Evolutionary conservation across 2,329 filamentous ascomycete species (phyloP).

Genomic region (Colletotrichum scovillei): DNA sequence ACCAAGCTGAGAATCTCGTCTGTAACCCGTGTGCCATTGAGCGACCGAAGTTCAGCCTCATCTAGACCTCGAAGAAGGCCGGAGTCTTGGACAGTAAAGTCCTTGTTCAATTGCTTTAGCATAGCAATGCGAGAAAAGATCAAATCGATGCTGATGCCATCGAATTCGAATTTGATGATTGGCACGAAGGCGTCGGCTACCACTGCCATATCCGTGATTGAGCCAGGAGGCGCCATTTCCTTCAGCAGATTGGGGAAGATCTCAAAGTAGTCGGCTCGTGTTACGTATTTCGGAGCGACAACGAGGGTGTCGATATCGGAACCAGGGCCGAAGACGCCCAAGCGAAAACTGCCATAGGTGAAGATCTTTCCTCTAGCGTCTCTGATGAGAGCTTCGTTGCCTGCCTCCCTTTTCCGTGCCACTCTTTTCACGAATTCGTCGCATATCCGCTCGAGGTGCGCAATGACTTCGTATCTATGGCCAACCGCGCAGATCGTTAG

Average conservation of each 20-base stretch:
- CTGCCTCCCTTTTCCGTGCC: conserved; percentile 75
- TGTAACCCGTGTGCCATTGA: conserved; percentile 95
- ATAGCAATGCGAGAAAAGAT: conserved; percentile 84
- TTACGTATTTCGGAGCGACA: conserved; percentile 89
- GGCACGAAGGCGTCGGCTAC: conserved; percentile 94
- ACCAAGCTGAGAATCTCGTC: conserved; percentile 92
- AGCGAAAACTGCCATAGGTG: conserved; percentile 93
- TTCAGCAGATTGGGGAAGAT: conserved; percentile 85
- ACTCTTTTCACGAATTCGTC: conserved; percentile 89
- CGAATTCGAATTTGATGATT: conserved; percentile 96
- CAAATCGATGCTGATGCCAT: conserved; percentile 92
- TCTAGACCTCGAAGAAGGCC: conserved; percentile 86
- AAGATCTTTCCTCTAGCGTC: conserved; percentile 92
- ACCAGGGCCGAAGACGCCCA: conserved; percentile 93
- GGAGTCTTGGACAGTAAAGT: conserved; percentile 84
- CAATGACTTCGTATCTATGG: conserved; percentile 76
- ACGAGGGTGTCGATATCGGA: conserved; percentile 98
- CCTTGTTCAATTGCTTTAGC: conserved; percentile 76
- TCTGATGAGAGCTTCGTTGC: conserved; percentile 82
- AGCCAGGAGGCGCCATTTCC: conserved; percentile 79
- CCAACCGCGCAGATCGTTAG: not conserved
- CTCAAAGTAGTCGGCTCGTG: conserved; percentile 90
- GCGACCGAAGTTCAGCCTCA: conserved; percentile 85
- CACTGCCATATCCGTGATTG: conserved; percentile 85
- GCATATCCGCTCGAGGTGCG: conserved; percentile 81